Conservation (phyloP, 2,329 filamentous ascomycete species). For the Xylariaceae sp. region DNA sequence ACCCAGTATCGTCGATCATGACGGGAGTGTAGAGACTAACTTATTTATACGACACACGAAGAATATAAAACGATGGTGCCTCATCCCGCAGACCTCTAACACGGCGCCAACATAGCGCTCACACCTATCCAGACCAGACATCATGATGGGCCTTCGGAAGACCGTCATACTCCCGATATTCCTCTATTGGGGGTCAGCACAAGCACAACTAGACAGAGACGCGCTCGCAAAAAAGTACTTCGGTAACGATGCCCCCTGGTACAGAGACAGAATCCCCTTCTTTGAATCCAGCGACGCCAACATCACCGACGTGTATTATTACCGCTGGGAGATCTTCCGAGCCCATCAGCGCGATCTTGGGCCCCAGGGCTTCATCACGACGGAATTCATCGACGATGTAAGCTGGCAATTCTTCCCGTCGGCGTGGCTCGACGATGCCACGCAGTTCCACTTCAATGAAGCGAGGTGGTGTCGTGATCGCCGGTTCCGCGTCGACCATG, state of each 20-base stretch:
- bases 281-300: constrained; percentile 10
- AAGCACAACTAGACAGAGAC: constrained; percentile 1
- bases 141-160: not conserved
- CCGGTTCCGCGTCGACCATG: constrained; percentile 11
- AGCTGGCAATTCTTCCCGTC: constrained; percentile 10
- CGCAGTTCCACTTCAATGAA: constrained; percentile 14
- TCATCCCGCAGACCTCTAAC: not conserved
- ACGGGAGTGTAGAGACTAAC: not conserved
- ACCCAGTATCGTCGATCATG: not conserved
- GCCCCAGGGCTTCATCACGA: constrained; percentile 12
- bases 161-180: not conserved
- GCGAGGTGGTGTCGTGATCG: constrained; percentile 13
- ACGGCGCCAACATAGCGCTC: not conserved
- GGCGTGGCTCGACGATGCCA: constrained; percentile 10
- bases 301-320: constrained; percentile 15
- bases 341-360: constrained; percentile 15
- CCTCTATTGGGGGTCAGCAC: not conserved
- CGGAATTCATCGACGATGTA: constrained; percentile 16
- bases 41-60: not conserved
- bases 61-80: not conserved
- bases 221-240: constrained; percentile 11
- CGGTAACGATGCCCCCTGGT: constrained; percentile 14
- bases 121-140: not conserved
- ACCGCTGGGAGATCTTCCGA: constrained; percentile 14
- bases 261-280: constrained; percentile 14